phyloP scores from a whole-genome alignment of 2,329 filamentous ascomycete genomes.

The Dothiorella sarmentorum region DNA sequence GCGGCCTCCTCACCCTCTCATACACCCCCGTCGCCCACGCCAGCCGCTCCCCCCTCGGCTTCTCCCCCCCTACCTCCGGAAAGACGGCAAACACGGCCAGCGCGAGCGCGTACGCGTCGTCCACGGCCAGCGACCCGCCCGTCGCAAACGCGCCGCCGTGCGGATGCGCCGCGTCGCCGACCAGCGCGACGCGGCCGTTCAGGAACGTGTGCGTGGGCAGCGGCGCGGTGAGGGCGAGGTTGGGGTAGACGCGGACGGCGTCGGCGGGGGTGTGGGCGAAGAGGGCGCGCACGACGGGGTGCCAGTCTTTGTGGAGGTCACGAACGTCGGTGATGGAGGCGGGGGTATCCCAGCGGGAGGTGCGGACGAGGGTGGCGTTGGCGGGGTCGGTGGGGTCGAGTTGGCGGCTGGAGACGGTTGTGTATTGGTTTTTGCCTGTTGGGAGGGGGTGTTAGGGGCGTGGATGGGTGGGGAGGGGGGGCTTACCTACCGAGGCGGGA shows the following conservation, averaged over 20 bases:
- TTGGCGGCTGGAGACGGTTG: slow-evolving; percentile 24
- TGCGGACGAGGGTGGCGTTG: slow-evolving; percentile 22
- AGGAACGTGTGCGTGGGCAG: slow-evolving; percentile 31
- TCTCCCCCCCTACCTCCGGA: not conserved
- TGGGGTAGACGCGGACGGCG: slow-evolving; percentile 35
- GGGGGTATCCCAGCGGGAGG: slow-evolving; percentile 29
- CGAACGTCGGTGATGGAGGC: slow-evolving; percentile 28
- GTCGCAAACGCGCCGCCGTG: slow-evolving; percentile 40
- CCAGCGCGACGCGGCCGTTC: slow-evolving; percentile 29
- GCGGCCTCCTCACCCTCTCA: slow-evolving; percentile 33
- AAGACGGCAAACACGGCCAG: slow-evolving; percentile 22
- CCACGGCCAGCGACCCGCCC: slow-evolving; percentile 39
- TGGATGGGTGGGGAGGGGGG: not conserved
- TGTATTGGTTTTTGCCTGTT: slow-evolving; percentile 24
- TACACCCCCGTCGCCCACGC: slow-evolving; percentile 31
- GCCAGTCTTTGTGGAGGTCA: slow-evolving; percentile 34
- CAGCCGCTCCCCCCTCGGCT: not conserved
- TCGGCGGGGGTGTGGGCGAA: slow-evolving; percentile 32
- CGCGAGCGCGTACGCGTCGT: slow-evolving; percentile 38
- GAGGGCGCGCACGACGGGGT: slow-evolving; percentile 34
- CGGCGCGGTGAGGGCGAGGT: slow-evolving; percentile 28
- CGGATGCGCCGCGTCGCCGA: slow-evolving; percentile 40
- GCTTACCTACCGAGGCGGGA: slow-evolving; percentile 26
- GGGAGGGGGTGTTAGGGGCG: not conserved
- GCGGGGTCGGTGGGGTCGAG: slow-evolving; percentile 31